These are phyloP conservation scores for Apocynum venetum DNA, from an alignment of 257 asterid genomes.

Conservation along the genomic window DNA sequence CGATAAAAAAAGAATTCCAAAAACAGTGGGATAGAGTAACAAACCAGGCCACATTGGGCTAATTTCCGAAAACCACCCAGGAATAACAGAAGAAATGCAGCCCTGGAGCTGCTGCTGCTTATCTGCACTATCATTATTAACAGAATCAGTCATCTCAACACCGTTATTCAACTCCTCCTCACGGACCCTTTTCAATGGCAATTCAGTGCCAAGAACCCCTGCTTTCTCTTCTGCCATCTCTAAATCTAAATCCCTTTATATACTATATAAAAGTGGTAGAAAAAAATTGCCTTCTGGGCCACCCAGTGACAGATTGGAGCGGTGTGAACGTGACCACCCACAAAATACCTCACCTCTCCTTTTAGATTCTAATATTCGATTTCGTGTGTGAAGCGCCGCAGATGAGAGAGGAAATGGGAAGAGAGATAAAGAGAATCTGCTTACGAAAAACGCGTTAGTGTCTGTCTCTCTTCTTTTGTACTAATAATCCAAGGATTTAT, in stretches of 20 bases:
- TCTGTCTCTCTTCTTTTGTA: neutral
- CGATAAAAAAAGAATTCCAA: neutral
- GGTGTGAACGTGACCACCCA: constrained; percentile 8
- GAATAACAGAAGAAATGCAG: constrained; percentile 56
- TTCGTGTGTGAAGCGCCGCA: neutral
- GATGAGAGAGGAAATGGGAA: neutral
- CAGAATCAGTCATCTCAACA: constrained; percentile 40
- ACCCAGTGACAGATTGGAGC: neutral
- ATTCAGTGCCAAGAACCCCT: constrained; percentile 10
- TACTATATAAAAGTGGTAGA: neutral
- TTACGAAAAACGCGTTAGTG: neutral
- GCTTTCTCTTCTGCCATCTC: constrained; percentile 13
- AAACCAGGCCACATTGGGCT: constrained; percentile 98
- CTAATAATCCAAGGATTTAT: neutral
- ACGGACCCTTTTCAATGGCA: constrained; percentile 21
- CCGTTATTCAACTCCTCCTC: constrained; percentile 10
- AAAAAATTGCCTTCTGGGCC: neutral
- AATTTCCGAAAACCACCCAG: constrained; percentile 97
- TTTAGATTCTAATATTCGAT: neutral
- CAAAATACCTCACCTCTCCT: neutral
- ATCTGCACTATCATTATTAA: constrained; percentile 22
- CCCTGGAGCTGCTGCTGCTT: constrained; percentile 27
- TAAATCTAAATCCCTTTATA: neutral
- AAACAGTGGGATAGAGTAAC: constrained; percentile 3
- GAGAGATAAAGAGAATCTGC: constrained; percentile 4